Evolutionary conservation across 495 filamentous ascomycete species (phyloP).

Genomic region (Xylaria nigripes): DNA sequence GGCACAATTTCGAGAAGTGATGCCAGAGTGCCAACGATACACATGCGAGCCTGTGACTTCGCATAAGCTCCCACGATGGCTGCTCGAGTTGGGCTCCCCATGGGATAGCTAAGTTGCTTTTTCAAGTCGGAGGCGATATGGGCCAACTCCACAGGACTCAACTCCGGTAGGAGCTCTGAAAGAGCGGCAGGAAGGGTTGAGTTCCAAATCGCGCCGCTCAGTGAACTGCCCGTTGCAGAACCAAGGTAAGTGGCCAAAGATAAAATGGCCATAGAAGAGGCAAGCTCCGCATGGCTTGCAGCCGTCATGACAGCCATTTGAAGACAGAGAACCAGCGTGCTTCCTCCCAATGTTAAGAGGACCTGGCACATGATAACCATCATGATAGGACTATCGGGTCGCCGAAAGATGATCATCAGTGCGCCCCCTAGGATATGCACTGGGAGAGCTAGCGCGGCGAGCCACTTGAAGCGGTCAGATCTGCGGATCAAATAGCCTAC

Average conservation of each 20-base stretch:
- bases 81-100: conserved; percentile 47
- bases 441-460: conserved; percentile 55
- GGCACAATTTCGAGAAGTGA: conserved; percentile 33
- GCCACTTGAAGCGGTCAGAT: conserved; percentile 50
- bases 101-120: conserved; percentile 50
- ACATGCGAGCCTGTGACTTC: conserved; percentile 40
- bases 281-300: conserved; percentile 45
- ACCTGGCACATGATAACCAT: conserved; percentile 61
- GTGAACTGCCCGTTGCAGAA: conserved; percentile 42
- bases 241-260: conserved; percentile 45
- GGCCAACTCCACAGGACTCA: conserved; percentile 31
- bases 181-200: conserved; percentile 40
- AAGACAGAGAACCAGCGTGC: conserved; percentile 48
- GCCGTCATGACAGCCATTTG: conserved; percentile 50
- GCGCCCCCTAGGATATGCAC: conserved; percentile 60
- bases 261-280: conserved; percentile 46
- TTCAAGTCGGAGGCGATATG: conserved; percentile 55
- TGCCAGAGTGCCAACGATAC: conserved; percentile 33
- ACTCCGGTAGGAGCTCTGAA: conserved; percentile 35
- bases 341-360: conserved; percentile 57
- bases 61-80: conserved; percentile 58
- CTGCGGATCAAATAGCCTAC: conserved; percentile 50
- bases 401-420: conserved; percentile 68
- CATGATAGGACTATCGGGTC: conserved; percentile 43
- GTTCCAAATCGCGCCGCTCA: conserved; percentile 52